Base-by-base conservation (phyloP, 1,284 basidiomycete species). In the Ceratobasidium sp. region DNA sequence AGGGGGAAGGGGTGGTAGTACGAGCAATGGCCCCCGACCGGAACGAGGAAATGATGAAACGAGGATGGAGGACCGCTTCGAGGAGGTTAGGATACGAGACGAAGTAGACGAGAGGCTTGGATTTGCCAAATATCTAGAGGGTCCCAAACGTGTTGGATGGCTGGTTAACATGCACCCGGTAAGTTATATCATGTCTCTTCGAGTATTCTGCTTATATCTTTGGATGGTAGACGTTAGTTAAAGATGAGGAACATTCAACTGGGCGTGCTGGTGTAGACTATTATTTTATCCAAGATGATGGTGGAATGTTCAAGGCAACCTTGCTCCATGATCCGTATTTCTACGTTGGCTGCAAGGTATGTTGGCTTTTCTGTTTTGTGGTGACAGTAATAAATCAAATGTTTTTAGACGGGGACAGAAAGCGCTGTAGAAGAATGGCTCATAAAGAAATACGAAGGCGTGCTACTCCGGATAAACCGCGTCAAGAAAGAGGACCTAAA, bases 81-180 rank as follows among this genome's bases (percentile, higher is more conserved):
- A 97, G 79, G 89, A 88, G 77, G 88, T 91, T 6, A 84, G 85
- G 58, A 77, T 91, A 35, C 85, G 84, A 73, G 95, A 99, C 80
- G 94, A 96, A 79, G 89, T 98, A 32, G 97, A 99, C 79, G 94
- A 95, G 81, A 94, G 92, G 80, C 85, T 99, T 32, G 98, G 98
- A 0, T 99, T 99, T 81, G 85, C 85, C 52, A 85, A 90, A 71
- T 85, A 93, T 67, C 89, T 94, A 75, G 91, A 92, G 77, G 94
- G 94, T 0, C 83, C 86, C 8, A 83, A 83, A 76, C 87, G 85
- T 77, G 91, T 94, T 73, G 96, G 95, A 0, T 99, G 98, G 98
- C 85, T 99, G 79, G 91, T 99, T 75, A 98, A 98, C 81, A 99
- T 99, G 96, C 97, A 98, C 81, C 94, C 96, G 73, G 94, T 95